phyloP scores from a whole-genome alignment of 1,139 yeast genomes.

The Fermentozyma sake region DNA sequence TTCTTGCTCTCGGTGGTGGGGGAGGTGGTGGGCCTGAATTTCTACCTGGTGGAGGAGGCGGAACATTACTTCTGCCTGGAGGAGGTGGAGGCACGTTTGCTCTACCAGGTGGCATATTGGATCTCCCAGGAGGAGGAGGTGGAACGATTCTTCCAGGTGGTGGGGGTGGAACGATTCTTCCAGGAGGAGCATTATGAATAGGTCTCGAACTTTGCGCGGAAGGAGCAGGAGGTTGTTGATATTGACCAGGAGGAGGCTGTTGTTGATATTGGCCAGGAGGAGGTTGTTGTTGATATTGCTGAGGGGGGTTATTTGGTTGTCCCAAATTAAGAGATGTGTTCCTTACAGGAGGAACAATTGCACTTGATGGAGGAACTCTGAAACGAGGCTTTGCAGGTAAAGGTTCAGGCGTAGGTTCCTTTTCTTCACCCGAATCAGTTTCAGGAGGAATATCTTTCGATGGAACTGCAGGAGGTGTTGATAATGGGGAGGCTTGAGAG shows the following conservation, averaged over 20 bases:
- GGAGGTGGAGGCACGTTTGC: slow-evolving; percentile 12
- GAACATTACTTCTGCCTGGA: slow-evolving; percentile 18
- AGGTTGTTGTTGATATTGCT: slow-evolving; percentile 6
- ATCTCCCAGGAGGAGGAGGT: slow-evolving; percentile 6
- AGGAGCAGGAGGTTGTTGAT: slow-evolving; percentile 5
- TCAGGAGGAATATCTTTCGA: too few relatives aligned
- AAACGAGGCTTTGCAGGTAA: slow-evolving; percentile 14
- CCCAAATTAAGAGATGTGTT: too few relatives aligned
- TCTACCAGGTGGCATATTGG: slow-evolving; percentile 3
- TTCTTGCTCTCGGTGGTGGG: slow-evolving; percentile 12
- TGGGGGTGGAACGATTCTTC: slow-evolving; percentile 13
- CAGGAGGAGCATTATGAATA: slow-evolving; percentile 1
- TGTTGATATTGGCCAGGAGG: slow-evolving; percentile 7
- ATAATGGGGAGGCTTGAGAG: not conserved
- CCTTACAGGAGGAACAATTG: slow-evolving; percentile 17
- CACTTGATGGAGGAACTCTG: slow-evolving; percentile 27
- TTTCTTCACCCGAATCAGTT: too few relatives aligned
- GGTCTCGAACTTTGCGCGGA: slow-evolving; percentile 1
- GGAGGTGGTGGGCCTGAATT: slow-evolving; percentile 8
- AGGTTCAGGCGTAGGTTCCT: slow-evolving; percentile 9
- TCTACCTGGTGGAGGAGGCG: slow-evolving; percentile 21
- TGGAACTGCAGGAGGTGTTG: slow-evolving; percentile 12
- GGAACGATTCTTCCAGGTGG: slow-evolving; percentile 4
- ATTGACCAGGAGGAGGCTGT: slow-evolving; percentile 7
- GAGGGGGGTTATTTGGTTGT: too few relatives aligned